Evolutionary conservation across 2,329 filamentous ascomycete species (phyloP).

Genomic region (Paradendryphiella salina): DNA sequence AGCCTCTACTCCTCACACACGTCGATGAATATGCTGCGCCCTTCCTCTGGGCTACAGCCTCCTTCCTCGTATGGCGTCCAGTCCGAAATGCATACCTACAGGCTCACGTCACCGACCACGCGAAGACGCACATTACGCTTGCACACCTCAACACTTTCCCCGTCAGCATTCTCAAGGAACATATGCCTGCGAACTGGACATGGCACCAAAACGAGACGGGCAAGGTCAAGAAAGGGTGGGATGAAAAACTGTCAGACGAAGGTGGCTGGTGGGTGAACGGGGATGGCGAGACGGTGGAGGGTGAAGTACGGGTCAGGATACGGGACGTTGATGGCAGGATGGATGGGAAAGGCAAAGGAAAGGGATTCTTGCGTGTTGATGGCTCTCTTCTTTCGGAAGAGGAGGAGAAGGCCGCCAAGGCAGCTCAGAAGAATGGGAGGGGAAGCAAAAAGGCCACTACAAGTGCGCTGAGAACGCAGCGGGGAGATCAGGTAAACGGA

Average conservation of each 20-base stretch:
- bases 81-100: constrained; percentile 72
- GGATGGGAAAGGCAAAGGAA: constrained; percentile 66
- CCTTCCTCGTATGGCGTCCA: constrained; percentile 82
- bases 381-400: constrained; percentile 78
- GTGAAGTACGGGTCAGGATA: constrained; percentile 70
- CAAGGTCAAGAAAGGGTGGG: constrained; percentile 31
- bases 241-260: constrained; percentile 45
- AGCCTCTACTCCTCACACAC: constrained; percentile 27
- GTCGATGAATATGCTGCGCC: constrained; percentile 76
- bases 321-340: constrained; percentile 78
- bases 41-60: constrained; percentile 86
- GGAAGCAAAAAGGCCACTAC: constrained; percentile 17
- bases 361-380: constrained; percentile 81
- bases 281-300: constrained; percentile 61
- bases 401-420: constrained; percentile 58
- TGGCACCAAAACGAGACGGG: constrained; percentile 57
- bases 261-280: constrained; percentile 77
- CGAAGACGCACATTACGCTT: constrained; percentile 84
- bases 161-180: constrained; percentile 75
- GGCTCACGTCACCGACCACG: constrained; percentile 82
- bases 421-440: constrained; percentile 11
- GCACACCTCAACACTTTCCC: constrained; percentile 93
- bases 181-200: constrained; percentile 76
- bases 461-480: constrained; percentile 4
- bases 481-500: constrained; percentile 4